These are phyloP conservation scores for Trichoderma hamatum DNA, from an alignment of 2,329 filamentous ascomycete genomes.

Conservation along the genomic window DNA sequence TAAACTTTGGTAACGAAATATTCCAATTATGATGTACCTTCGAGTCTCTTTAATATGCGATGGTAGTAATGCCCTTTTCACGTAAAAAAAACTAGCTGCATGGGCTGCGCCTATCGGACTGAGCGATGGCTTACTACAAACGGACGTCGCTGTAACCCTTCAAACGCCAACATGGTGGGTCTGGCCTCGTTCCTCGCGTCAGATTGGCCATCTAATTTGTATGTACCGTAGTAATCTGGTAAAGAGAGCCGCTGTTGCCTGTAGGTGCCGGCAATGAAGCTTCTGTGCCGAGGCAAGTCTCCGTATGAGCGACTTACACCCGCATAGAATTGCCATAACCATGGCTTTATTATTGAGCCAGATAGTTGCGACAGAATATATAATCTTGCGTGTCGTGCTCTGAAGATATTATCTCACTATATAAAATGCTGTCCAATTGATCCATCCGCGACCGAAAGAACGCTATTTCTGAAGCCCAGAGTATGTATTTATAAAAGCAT, in stretches of 20 bases:
- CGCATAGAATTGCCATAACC: too few species aligned
- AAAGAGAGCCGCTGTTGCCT: not conserved
- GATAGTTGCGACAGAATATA: not conserved
- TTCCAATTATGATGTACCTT: not conserved
- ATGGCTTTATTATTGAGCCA: not conserved
- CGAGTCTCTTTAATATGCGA: not conserved
- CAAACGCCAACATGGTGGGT: not conserved
- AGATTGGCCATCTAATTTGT: not conserved
- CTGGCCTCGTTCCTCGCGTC: not conserved
- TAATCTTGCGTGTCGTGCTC: too few species aligned
- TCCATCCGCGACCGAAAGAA: not conserved
- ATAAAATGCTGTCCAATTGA: not conserved
- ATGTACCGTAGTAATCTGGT: not conserved
- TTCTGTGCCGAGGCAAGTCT: constrained; percentile 17
- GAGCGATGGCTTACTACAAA: constrained; percentile 7
- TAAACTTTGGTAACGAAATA: not conserved
- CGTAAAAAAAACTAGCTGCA: not conserved
- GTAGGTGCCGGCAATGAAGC: not conserved
- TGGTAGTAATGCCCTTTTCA: not conserved
- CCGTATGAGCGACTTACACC: not conserved
- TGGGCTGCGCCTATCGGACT: constrained; percentile 1
- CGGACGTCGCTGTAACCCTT: not conserved
- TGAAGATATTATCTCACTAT: not conserved
- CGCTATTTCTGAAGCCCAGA: not conserved
- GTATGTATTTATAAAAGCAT: not conserved